phyloP scores from a whole-genome alignment of 768 basidiomycete species.

The Tricholomella constricta region DNA sequence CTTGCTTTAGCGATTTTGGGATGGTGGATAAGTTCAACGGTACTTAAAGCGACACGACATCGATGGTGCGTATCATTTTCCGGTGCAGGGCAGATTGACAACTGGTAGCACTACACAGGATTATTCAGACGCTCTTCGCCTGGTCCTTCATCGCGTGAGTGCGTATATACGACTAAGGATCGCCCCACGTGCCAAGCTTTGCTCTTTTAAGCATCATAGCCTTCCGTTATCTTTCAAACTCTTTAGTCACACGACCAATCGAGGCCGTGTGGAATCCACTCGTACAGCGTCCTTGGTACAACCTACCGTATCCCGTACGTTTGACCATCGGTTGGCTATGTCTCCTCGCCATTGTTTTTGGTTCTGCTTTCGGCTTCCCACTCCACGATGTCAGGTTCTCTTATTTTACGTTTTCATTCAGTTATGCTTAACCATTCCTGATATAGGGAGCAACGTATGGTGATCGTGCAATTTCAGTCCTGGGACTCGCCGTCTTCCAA shows the following conservation, averaged over 20 bases:
- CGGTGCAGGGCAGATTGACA: conserved; percentile 2
- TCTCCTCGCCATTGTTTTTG: conserved; percentile 77
- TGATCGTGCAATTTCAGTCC: conserved; percentile 79
- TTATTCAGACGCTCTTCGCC: conserved; percentile 79
- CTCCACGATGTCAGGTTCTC: conserved; percentile 48
- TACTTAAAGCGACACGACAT: conserved; percentile 68
- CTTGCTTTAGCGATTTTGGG: conserved; percentile 67
- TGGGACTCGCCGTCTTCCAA: conserved; percentile 83
- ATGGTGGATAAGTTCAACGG: conserved; percentile 84
- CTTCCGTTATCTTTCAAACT: conserved; percentile 82
- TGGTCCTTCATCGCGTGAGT: conserved; percentile 80
- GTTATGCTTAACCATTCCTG: conserved; percentile 15
- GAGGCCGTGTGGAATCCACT: conserved; percentile 67
- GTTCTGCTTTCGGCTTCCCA: conserved; percentile 83
- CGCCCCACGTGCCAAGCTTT: conserved; percentile 1
- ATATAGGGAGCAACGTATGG: conserved; percentile 57
- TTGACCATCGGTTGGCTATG: conserved; percentile 74
- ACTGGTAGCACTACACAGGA: conserved; percentile 42
- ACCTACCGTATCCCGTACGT: conserved; percentile 49
- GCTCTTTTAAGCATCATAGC: conserved; percentile 59
- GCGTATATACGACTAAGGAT: background rate
- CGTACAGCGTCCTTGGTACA: conserved; percentile 70
- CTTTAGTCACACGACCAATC: conserved; percentile 70
- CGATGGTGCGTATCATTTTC: conserved; percentile 57
- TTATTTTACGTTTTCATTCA: background rate